phyloP scores from a whole-genome alignment of 2,329 filamentous ascomycete genomes.

The Amauroascus niger region DNA sequence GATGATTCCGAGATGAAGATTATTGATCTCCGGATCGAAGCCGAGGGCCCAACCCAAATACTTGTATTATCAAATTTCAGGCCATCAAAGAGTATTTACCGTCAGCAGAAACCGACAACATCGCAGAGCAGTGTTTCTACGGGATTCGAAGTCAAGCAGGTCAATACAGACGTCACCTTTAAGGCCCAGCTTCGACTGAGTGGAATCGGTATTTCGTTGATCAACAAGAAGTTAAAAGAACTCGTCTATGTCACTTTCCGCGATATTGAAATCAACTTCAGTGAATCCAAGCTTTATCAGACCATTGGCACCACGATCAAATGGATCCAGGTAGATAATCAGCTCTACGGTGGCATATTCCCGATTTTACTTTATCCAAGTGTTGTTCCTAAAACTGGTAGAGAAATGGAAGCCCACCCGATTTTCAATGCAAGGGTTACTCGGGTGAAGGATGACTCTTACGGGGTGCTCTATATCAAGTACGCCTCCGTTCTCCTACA shows the following conservation, averaged over 20 bases:
- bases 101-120: slow-evolving; percentile 47
- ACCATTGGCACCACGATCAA: slow-evolving; percentile 85
- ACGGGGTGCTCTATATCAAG: slow-evolving; percentile 96
- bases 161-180: slow-evolving; percentile 81
- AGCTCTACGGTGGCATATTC: slow-evolving; percentile 96
- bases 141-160: slow-evolving; percentile 88
- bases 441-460: slow-evolving; percentile 94
- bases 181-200: slow-evolving; percentile 79
- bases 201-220: slow-evolving; percentile 82
- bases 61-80: slow-evolving; percentile 91
- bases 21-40: slow-evolving; percentile 92
- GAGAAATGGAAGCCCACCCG: slow-evolving; percentile 91
- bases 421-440: slow-evolving; percentile 88
- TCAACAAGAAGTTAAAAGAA: slow-evolving; percentile 86
- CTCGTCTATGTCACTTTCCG: slow-evolving; percentile 87
- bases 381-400: slow-evolving; percentile 92
- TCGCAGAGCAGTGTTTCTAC: slow-evolving; percentile 52
- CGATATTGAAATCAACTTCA: slow-evolving; percentile 82
- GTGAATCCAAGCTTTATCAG: slow-evolving; percentile 87
- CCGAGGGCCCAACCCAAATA: slow-evolving; percentile 90
- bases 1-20: slow-evolving; percentile 64
- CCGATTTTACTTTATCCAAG: slow-evolving; percentile 94
- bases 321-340: slow-evolving; percentile 98
- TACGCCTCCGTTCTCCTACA: slow-evolving; percentile 89
- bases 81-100: slow-evolving; percentile 83